Base-by-base conservation (phyloP, 768 basidiomycete genomes). In the Mrakia frigida region DNA sequence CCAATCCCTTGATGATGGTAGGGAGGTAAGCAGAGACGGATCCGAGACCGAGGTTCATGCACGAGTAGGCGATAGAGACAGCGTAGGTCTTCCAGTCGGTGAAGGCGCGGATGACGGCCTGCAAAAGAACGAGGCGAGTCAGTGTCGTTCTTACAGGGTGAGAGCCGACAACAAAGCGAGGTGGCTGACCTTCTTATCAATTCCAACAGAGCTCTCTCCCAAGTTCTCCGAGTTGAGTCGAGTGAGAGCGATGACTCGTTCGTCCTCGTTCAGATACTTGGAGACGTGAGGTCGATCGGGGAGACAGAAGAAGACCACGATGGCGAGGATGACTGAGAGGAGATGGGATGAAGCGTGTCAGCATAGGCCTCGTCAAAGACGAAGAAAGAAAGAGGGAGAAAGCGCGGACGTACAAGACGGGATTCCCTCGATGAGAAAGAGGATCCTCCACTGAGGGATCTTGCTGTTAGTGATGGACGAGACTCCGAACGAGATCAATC, bases 341-440 rank as follows among this genome's bases (percentile, higher is more conserved):
- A 33, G n/a, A 18, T 10, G 7, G 31, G 25, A 60, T 6, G 59
- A 60, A 60, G 59, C 6, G 59, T 10, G 25, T 31, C 25, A 25
- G 23, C 52, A 53, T 14, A 14, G 16, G 43, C 16, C 43, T 9
- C 3, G 43, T 9, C 11, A 1, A 14, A 43, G 43, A 14, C 16
- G 10, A 11, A 43, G 16, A 10, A 10, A 21, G 52, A 53, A 23
- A 7, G 18, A 23, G 52, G 52, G 52, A 53, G 11, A 21, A 21
- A 46, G 52, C 2, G 21, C 10, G 52, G 52, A 18, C 37, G 9
- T 23, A 53, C 52, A n/a, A 5, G 60, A 63, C 0, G 85, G 84
- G 46, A 73, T 71, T 9, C 85, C 84, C 77, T 85, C 84, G 78
- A 86, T 83, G 61, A 86, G 80, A 81, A 85, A 86, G 10, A 86